These are phyloP conservation scores for Chalciporus chontae DNA, from an alignment of 768 basidiomycete genomes.

Conservation along the genomic window DNA sequence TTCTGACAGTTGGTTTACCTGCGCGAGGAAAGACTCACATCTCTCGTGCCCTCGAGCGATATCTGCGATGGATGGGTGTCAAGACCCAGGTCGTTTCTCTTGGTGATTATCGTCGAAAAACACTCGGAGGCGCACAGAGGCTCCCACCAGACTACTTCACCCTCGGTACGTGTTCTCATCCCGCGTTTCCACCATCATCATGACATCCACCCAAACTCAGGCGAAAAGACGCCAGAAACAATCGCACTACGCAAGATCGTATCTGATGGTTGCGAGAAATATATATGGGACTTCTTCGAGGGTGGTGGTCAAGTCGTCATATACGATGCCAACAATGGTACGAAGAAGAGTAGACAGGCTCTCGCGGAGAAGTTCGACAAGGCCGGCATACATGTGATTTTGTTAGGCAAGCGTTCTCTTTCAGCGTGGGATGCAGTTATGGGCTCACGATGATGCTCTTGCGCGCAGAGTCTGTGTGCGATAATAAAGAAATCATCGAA, in stretches of 20 bases:
- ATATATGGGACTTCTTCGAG: constrained; percentile 86
- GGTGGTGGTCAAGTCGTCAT: constrained; percentile 93
- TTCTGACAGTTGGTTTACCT: constrained; percentile 89
- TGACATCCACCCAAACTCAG: constrained; percentile 33
- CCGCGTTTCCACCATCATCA: background rate
- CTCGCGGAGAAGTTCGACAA: constrained; percentile 84
- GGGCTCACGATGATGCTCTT: constrained; percentile 7
- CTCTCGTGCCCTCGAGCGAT: constrained; percentile 92
- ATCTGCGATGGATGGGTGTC: constrained; percentile 96
- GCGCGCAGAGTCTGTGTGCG: constrained; percentile 78
- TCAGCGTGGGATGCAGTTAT: background rate
- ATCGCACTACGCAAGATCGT: constrained; percentile 70
- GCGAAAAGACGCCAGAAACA: constrained; percentile 79
- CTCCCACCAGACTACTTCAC: constrained; percentile 93
- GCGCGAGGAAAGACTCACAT: constrained; percentile 97
- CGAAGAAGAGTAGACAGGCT: constrained; percentile 57
- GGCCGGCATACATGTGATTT: constrained; percentile 85
- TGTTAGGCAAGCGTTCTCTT: constrained; percentile 62
- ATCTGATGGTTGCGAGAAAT: constrained; percentile 79
- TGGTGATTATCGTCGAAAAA: constrained; percentile 91
- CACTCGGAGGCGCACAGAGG: constrained; percentile 81
- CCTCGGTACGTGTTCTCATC: constrained; percentile 46
- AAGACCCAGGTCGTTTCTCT: constrained; percentile 93
- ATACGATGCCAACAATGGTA: constrained; percentile 97
- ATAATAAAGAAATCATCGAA: constrained; percentile 89